Percentiles rank a stretch among this genome's conserved stretches.
phyloP scores from a whole-genome alignment of 1,284 basidiomycete species.

The Schizophyllum commune region DNA sequence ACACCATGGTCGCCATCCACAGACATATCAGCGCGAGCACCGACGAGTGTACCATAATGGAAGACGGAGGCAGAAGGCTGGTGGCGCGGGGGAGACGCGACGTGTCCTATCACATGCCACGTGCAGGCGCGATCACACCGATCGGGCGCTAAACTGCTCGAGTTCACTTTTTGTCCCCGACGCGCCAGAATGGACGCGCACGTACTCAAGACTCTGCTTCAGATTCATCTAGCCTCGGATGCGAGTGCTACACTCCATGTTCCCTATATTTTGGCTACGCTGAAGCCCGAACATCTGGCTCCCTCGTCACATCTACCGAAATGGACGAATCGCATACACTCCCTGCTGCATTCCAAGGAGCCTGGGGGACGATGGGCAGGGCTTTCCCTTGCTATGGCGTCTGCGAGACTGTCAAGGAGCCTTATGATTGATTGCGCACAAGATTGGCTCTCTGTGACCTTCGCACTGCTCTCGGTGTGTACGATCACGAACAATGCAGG shows the following conservation, averaged over 20 bases:
- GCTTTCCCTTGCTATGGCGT: conserved; percentile 60
- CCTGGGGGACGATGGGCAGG: conserved; percentile 68
- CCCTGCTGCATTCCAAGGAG: conserved; percentile 68
- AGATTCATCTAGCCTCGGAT: conserved; percentile 65
- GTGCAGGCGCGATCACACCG: background rate
- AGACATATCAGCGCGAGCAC: background rate
- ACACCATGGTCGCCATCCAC: background rate
- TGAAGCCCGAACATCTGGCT: conserved; percentile 41
- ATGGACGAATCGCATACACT: conserved; percentile 63
- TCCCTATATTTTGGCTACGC: conserved; percentile 44
- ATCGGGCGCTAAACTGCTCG: background rate
- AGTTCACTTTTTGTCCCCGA: background rate
- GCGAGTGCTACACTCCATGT: conserved; percentile 47
- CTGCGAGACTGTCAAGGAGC: conserved; percentile 45
- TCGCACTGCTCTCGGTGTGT: conserved; percentile 41
- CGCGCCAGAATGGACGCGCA: background rate
- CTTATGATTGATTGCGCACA: conserved; percentile 64
- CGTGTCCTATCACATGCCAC: background rate
- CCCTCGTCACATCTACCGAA: conserved; percentile 62
- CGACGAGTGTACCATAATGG: background rate
- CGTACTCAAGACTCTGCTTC: conserved; percentile 53
- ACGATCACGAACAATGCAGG: background rate
- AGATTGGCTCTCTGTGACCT: conserved; percentile 54
- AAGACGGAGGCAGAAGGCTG: background rate
- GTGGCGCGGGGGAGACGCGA: background rate